Evolutionary conservation across 1,139 yeast species (phyloP), one percentile per base, ranked within the genome.

Genomic region (Saccharomyces hybrid): DNA sequence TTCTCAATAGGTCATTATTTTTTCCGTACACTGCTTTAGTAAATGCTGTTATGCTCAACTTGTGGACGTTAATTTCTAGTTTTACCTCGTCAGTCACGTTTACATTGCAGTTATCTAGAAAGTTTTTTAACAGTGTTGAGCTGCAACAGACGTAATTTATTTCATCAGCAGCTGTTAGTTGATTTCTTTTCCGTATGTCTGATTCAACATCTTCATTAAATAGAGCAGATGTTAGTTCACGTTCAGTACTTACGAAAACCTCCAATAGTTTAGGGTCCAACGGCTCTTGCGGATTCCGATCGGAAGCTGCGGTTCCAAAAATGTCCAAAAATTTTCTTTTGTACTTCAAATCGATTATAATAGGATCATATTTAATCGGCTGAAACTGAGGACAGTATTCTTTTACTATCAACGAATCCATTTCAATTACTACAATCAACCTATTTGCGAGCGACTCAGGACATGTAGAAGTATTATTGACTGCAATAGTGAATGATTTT

Each of bases 81-180:
- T 76, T 78, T 59, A 81, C 75, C 60, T 81, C 84, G 59, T 81
- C 86, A 0, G 84, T 78, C 2, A 78, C 72, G 72, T 74, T 76
- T 1, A 63, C 54, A 52, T 65, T 65, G 49, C 68, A 67, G 48
- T 64, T 64, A 49, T 82, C 86, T 4, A 82, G 61, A 61, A 81
- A 81, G 56, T 73, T 78, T 61, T 78, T 79, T 28, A 79, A 69
- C 4, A 79, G 71, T 1, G 66, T 58, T 46, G 74, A 76, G 31
- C 76, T 79, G 26, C 81, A 73, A 67, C 73, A 71, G 3, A 82
- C 65, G 58, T 75, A 75, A 57, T 77, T 73, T 9, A 71, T 71
- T 32, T 61, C 71, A 51, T 66, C 67, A 4, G 59, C 64, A 4
- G 54, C 56, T 26, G 64, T 59, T 29, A 59, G 53, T 38, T 56